Evolutionary conservation across 768 basidiomycete species (phyloP).

Genomic region (Pleurotus ostreatus): DNA sequence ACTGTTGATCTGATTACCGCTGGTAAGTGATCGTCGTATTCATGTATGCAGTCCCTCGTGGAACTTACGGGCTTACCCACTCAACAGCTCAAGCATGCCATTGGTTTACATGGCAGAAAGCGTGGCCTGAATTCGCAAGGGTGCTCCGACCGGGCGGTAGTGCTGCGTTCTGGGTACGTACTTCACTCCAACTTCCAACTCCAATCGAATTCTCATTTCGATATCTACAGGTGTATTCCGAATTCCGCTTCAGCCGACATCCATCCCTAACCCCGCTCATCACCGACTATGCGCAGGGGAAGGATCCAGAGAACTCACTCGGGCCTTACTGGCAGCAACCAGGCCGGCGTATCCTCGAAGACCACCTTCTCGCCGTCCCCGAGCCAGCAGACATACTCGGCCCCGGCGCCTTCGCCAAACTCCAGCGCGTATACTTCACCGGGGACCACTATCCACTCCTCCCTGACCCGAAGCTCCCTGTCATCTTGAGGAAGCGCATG

Average conservation of each 20-base stretch:
- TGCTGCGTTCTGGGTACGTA: constrained; percentile 68
- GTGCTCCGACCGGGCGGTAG: constrained; percentile 60
- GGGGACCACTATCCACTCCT: constrained; percentile 39
- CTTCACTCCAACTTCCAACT: no score
- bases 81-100: constrained; percentile 69
- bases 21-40: constrained; percentile 36
- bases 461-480: constrained; percentile 28
- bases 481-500: constrained; percentile 56
- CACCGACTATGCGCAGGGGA: constrained; percentile 58
- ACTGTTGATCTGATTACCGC: constrained; percentile 67
- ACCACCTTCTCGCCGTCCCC: constrained; percentile 67
- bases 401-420: constrained; percentile 32
- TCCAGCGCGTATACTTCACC: constrained; percentile 56
- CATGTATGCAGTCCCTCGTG: not conserved
- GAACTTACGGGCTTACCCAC: not conserved
- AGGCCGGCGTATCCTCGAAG: constrained; percentile 71
- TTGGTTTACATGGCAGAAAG: constrained; percentile 73
- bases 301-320: constrained; percentile 46
- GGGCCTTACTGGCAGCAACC: constrained; percentile 81
- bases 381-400: constrained; percentile 33
- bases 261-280: constrained; percentile 58
- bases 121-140: constrained; percentile 66
- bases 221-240: constrained; percentile 55
- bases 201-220: not conserved
- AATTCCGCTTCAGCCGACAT: constrained; percentile 62